phyloP scores from a whole-genome alignment of 2,329 filamentous ascomycete genomes.

The Ophiostoma montium region DNA sequence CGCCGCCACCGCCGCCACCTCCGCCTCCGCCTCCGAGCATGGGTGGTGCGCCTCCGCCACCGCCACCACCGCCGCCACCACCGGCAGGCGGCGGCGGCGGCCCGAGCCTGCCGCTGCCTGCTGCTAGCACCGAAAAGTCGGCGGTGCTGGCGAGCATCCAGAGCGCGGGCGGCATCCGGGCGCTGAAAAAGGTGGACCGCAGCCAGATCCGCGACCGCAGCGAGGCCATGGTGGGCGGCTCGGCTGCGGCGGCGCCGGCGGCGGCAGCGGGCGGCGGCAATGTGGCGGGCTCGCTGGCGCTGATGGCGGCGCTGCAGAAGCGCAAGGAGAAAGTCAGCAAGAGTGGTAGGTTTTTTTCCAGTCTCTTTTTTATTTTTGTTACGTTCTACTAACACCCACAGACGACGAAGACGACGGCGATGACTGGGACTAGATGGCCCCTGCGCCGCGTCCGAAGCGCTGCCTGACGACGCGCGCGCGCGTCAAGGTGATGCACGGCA shows the following conservation, averaged over 20 bases:
- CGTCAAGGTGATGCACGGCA: not conserved
- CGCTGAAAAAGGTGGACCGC: constrained; percentile 64
- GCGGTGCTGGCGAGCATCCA: constrained; percentile 61
- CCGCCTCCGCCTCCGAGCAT: constrained; percentile 27
- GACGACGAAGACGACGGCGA: constrained; percentile 11
- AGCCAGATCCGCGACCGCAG: constrained; percentile 59
- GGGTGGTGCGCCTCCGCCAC: constrained; percentile 31
- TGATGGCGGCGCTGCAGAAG: constrained; percentile 64
- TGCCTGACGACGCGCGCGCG: not conserved
- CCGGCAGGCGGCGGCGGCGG: not conserved
- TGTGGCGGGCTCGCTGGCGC: constrained; percentile 66
- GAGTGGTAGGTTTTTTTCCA: constrained; percentile 55
- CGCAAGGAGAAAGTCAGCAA: constrained; percentile 89
- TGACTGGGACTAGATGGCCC: constrained; percentile 12
- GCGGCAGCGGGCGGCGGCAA: constrained; percentile 43
- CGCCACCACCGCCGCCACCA: constrained; percentile 32
- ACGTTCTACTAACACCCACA: constrained; percentile 4
- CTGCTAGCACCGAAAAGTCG: constrained; percentile 33
- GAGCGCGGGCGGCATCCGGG: constrained; percentile 48
- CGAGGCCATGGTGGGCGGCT: constrained; percentile 41
- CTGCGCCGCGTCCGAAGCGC: not conserved
- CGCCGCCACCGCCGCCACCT: constrained; percentile 32
- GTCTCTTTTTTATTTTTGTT: not conserved
- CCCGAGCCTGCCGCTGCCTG: constrained; percentile 33
- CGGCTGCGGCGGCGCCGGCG: constrained; percentile 31